Conservation (phyloP, 345 rosid species). For the Moricandia arvensis region DNA sequence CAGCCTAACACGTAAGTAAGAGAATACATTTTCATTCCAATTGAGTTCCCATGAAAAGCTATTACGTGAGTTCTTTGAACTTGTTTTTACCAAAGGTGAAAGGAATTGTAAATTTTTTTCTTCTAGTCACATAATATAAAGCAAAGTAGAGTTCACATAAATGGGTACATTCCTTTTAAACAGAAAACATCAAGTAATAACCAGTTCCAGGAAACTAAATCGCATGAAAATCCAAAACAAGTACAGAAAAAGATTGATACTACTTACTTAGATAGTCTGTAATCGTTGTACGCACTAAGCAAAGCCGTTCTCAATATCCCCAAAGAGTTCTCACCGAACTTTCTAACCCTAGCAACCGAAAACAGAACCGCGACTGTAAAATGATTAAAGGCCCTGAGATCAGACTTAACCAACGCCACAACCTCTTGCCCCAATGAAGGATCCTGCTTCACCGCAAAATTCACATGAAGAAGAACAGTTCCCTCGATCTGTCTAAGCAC, state of each 20-base stretch:
- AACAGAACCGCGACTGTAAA: conserved; percentile 61
- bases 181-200: background rate
- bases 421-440: conserved; percentile 76
- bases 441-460: conserved; percentile 92
- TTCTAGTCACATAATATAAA: background rate
- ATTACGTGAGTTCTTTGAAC: background rate
- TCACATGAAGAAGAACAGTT: conserved; percentile 78
- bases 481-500: conserved; percentile 75
- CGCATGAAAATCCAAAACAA: background rate
- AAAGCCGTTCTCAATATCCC: conserved; percentile 51
- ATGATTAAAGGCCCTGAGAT: conserved; percentile 59
- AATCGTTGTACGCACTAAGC: conserved; percentile 60
- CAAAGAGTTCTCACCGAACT: conserved; percentile 59
- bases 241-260: background rate
- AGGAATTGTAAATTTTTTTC: background rate
- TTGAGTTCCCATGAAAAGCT: background rate
- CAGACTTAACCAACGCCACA: conserved; percentile 58
- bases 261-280: conserved; percentile 56
- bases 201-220: background rate
- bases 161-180: background rate
- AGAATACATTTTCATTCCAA: background rate
- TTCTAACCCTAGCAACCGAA: conserved; percentile 71
- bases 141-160: background rate
- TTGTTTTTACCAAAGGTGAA: background rate
- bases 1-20: background rate